Evolutionary conservation across 2,329 filamentous ascomycete species (phyloP), one percentile per base, ranked within the genome.

Genomic region (Aspergillus sp.): DNA sequence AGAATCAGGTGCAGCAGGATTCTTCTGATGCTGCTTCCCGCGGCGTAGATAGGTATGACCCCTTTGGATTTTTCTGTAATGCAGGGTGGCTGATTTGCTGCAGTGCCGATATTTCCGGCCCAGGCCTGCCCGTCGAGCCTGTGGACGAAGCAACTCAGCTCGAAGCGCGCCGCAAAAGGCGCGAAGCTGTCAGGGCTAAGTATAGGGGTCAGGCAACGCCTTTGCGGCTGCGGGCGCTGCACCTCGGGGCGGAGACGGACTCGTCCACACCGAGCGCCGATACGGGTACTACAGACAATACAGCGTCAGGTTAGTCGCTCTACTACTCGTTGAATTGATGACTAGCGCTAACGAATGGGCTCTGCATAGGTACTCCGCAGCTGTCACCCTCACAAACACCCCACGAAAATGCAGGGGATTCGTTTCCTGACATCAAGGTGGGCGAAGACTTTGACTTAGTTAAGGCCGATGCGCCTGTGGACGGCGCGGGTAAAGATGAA

Each of bases 101-200:
- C 29, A 52, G 50, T 36, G 39, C 40, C 24, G 44, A 43, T 37
- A 32, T 16, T 19, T 29, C 35, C 14, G 25, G 33, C 24, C 36
- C 43, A 44, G 52, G 55, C 41, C 46, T 63, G 53, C 70, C 74
- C 43, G 64, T 71, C 35, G 68, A 77, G 46, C 69, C 73, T n/a
- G 55, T 86, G 45, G 82, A 93, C 56, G 83, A 93, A 64, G 82
- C 82, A 41, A 79, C 82, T 45, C 72, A 89, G 51, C 82, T 94
- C 49, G 83, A 93, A 58, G 80, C 86, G 49, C 82, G 88, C 34
- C 81, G 86, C 16, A 86, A 82, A 53, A 77, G 82, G 37, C 80
- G 88, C 44, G 84, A 91, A 63, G 84, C 85, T 43, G 82, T 93
- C 42, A 75, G 86, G 53, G 82, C 84, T 55, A 93, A 86, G 65